Conservation (phyloP, 768 basidiomycete species). For the Serendipita sp. region DNA sequence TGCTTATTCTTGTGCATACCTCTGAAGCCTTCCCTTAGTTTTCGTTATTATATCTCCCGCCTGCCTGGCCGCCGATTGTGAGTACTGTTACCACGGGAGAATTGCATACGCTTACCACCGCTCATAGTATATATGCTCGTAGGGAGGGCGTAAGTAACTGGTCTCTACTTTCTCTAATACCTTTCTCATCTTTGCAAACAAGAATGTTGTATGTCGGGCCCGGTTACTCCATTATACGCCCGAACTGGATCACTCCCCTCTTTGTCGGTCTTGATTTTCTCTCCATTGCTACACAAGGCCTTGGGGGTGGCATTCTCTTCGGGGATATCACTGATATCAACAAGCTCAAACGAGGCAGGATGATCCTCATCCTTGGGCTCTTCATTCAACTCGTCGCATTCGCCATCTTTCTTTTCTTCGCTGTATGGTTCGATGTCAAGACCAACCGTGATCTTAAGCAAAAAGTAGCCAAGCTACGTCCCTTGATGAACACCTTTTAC, state of each 20-base stretch:
- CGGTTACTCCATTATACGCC: neutral
- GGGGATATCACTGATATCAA: neutral
- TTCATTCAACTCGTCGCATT: slow-evolving; percentile 5
- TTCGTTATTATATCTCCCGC: slow-evolving; percentile 1
- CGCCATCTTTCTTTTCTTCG: neutral
- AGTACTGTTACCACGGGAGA: neutral
- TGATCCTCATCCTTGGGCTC: neutral
- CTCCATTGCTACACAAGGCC: neutral
- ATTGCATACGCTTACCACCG: neutral
- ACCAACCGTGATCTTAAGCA: neutral
- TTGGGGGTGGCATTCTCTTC: neutral
- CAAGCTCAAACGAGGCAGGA: neutral
- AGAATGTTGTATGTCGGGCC: slow-evolving; percentile 2
- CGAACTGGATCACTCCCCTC: neutral
- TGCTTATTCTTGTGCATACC: neutral
- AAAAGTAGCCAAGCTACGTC: neutral
- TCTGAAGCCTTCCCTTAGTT: neutral
- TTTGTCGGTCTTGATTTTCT: neutral
- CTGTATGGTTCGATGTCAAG: neutral
- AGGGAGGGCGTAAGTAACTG: neutral
- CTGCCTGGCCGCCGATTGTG: neutral
- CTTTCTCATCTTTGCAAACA: neutral
- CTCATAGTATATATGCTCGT: neutral
- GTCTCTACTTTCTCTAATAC: too few species aligned
- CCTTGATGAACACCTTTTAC: neutral